Base-by-base conservation (phyloP, 2,329 filamentous ascomycete species). In the Fusarium tuaranense region DNA sequence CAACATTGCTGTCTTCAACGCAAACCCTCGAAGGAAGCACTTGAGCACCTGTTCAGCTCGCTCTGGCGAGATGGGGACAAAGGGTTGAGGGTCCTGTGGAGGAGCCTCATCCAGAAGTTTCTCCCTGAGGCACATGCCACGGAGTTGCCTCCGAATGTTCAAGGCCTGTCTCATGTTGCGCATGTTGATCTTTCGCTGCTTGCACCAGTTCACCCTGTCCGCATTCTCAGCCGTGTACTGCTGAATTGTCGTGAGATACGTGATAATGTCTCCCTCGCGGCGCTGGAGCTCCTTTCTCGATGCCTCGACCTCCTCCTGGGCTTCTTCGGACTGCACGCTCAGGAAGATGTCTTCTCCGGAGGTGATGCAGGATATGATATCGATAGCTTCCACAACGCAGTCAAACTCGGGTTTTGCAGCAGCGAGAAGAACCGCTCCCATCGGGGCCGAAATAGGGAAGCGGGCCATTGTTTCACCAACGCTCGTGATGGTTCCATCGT, bases 381-480 rank as follows among this genome's bases (percentile, higher is more conserved):
- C 97, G 72, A 99, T 96, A 5, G 91, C 92, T 75, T 98, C 95
- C 0, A 92, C 82, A 2, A 98, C 84, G 76, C 95, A 97, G 76
- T 94, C 90, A 59, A 89, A 89, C 48, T 92, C 90, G 0, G 92
- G 89, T 8, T 89, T 89, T 0, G 92, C 91, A 1, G 95, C 94
- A 48, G 95, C 94, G 20, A 99, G 87, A 0, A 99, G 86, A 1
- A 98, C 95, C 1, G 95, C 91, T 0, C 93, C 95, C 10, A 97
- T 90, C 0, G 93, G 90, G 0, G 95, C 95, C 0, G 95, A 92
- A 2, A 99, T 88, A 1, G 97, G 97, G 25, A 98, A 91, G 41
- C 91, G 89, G 1, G 96, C 93, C 82, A 99, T 95, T 65, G 92
- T 92, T 51, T 88, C 86, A 1, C 97, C 97, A 20, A 91, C 86